Conservation (phyloP, 352 stramenopile species). For the Peronospora destructor region DNA sequence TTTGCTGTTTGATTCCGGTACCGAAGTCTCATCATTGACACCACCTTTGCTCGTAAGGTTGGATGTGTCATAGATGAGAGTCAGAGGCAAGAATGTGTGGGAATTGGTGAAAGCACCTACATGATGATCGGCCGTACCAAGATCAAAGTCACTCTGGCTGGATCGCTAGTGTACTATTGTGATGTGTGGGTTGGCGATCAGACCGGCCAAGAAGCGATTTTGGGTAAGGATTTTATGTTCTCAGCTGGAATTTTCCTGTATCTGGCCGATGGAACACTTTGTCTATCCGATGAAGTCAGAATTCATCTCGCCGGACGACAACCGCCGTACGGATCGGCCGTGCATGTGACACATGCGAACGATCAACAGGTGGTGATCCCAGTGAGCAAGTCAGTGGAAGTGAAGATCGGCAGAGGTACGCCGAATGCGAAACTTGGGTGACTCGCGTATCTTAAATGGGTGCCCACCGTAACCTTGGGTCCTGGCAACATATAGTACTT, state of each 20-base stretch:
- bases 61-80: conserved; percentile 1
- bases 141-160: neutral
- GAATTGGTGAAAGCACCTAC: too few species aligned
- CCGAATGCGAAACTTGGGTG: too few species aligned
- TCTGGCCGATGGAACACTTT: too few species aligned
- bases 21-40: conserved; percentile 19
- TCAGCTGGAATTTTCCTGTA: conserved; percentile 11
- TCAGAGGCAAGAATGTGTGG: neutral
- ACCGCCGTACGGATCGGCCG: too few species aligned
- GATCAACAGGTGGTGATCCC: too few species aligned
- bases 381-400: too few species aligned
- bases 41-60: conserved; percentile 19
- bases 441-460: too few species aligned
- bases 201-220: conserved; percentile 6
- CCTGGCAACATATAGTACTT: too few species aligned
- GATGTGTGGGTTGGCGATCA: conserved; percentile 15
- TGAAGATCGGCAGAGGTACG: too few species aligned
- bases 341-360: too few species aligned
- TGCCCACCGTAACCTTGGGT: too few species aligned
- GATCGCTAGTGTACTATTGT: conserved; percentile 10
- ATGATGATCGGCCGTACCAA: too few species aligned
- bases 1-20: conserved; percentile 23
- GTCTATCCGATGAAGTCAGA: neutral
- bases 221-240: conserved; percentile 24
- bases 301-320: neutral